Conservation (phyloP, 108 stramenopile species). For the Cyclotella choctawhatcheeana region DNA sequence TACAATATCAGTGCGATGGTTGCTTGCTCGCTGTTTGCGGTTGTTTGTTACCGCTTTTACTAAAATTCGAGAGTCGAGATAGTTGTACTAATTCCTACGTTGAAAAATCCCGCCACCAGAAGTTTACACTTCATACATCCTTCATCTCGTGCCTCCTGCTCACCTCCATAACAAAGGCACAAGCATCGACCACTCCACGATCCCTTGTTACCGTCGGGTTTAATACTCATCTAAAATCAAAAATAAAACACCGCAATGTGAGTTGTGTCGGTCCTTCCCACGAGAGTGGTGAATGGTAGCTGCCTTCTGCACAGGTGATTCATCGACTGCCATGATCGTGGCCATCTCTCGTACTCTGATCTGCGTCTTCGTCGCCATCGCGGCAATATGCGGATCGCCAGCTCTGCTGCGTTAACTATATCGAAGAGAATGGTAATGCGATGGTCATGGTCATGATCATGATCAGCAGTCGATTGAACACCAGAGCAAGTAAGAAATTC, state of each 20-base stretch:
- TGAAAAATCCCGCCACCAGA: neutral
- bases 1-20: too few species aligned
- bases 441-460: neutral
- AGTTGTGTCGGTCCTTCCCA: conserved; percentile 77
- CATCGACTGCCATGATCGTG: conserved; percentile 4
- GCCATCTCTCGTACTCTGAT: neutral
- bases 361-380: neutral
- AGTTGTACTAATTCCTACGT: conserved; percentile 8
- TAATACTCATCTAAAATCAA: too few species aligned
- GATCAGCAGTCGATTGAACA: neutral
- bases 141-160: neutral
- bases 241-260: conserved; percentile 66
- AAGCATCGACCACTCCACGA: too few species aligned
- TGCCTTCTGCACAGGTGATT: conserved; percentile 81
- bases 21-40: neutral
- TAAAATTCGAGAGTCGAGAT: neutral
- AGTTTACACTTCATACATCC: neutral
- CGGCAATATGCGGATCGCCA: too few species aligned
- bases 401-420: too few species aligned
- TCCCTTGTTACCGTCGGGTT: too few species aligned
- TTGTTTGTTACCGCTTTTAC: conserved; percentile 4
- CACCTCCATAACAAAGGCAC: neutral
- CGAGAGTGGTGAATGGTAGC: conserved; percentile 57
- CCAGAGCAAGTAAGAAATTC: neutral
- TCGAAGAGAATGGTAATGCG: neutral